phyloP scores from a whole-genome alignment of 1,139 yeast genomes.

The Tardiomyces depauwii region DNA sequence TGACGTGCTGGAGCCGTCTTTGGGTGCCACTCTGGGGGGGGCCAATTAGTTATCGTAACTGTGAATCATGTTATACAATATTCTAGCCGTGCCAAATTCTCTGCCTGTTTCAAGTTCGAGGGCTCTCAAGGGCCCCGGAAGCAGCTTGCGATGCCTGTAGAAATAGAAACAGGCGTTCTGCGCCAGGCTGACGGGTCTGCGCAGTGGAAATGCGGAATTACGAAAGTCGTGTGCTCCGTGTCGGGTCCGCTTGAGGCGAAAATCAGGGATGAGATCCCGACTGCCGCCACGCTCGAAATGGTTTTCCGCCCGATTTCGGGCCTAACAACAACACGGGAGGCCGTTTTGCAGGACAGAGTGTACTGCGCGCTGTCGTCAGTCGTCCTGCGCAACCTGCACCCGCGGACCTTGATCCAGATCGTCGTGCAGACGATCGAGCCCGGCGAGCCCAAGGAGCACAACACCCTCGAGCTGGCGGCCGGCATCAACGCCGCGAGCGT shows the following conservation, averaged over 20 bases:
- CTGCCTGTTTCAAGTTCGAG: too few relatives aligned
- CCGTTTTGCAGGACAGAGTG: slow-evolving; percentile 60
- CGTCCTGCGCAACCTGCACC: slow-evolving; percentile 57
- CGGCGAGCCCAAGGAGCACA: slow-evolving; percentile 34
- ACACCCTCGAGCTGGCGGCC: slow-evolving; percentile 46
- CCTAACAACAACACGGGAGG: slow-evolving; percentile 66
- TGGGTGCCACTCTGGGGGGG: too few relatives aligned
- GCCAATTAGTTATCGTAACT: too few relatives aligned
- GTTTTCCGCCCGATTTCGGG: slow-evolving; percentile 72
- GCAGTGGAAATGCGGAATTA: slow-evolving; percentile 11
- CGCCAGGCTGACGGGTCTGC: not conserved
- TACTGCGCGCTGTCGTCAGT: slow-evolving; percentile 50
- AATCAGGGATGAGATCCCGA: slow-evolving; percentile 75
- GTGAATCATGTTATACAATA: too few relatives aligned
- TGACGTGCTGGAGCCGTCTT: too few relatives aligned
- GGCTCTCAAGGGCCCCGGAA: too few relatives aligned
- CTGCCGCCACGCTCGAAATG: slow-evolving; percentile 68
- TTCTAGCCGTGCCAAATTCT: too few relatives aligned
- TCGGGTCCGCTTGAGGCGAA: slow-evolving; percentile 89
- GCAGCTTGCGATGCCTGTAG: not conserved
- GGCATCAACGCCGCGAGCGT: slow-evolving; percentile 61
- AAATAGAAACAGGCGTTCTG: not conserved
- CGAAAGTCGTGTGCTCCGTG: slow-evolving; percentile 62
- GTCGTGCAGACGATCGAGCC: slow-evolving; percentile 71
- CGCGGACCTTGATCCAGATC: slow-evolving; percentile 75